Evolutionary conservation across 495 filamentous ascomycete genomes (phyloP).

Genomic region (Penicillium odoratum): DNA sequence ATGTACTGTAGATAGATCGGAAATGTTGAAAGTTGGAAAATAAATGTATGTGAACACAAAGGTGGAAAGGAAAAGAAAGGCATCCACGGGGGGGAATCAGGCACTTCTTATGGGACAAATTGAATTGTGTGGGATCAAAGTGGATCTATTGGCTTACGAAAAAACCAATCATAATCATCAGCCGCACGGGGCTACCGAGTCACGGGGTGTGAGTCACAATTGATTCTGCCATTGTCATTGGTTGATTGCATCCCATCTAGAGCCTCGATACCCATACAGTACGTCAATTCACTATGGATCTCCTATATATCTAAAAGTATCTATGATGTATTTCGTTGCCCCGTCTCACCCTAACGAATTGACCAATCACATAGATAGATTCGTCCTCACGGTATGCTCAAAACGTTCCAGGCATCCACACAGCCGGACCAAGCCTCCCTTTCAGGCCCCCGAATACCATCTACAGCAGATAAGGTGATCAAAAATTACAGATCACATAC

Average conservation of each 20-base stretch:
- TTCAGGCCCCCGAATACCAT: not conserved
- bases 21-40: slow-evolving; percentile 21
- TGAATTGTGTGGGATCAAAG: slow-evolving; percentile 27
- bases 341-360: slow-evolving; percentile 12
- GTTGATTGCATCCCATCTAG: slow-evolving; percentile 2
- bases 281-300: slow-evolving; percentile 7
- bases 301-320: not conserved
- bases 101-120: slow-evolving; percentile 39
- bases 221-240: slow-evolving; percentile 21
- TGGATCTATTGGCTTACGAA: slow-evolving; percentile 22
- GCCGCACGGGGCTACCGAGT: slow-evolving; percentile 27
- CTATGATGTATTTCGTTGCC: slow-evolving; percentile 2
- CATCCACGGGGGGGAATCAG: slow-evolving; percentile 38
- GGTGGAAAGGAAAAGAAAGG: slow-evolving; percentile 32
- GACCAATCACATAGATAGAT: slow-evolving; percentile 14
- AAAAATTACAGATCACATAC: not conserved
- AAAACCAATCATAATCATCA: slow-evolving; percentile 5
- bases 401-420: slow-evolving; percentile 16
- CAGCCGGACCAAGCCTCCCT: not conserved
- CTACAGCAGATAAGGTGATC: too few relatives aligned
- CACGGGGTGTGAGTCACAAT: slow-evolving; percentile 48
- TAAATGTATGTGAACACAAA: slow-evolving; percentile 14
- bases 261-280: slow-evolving; percentile 5
- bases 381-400: slow-evolving; percentile 8
- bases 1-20: slow-evolving; percentile 34